Evolutionary conservation across 306 rosid species (phyloP), one percentile per base, ranked within the genome.

Genomic region (Citrullus amarus): DNA sequence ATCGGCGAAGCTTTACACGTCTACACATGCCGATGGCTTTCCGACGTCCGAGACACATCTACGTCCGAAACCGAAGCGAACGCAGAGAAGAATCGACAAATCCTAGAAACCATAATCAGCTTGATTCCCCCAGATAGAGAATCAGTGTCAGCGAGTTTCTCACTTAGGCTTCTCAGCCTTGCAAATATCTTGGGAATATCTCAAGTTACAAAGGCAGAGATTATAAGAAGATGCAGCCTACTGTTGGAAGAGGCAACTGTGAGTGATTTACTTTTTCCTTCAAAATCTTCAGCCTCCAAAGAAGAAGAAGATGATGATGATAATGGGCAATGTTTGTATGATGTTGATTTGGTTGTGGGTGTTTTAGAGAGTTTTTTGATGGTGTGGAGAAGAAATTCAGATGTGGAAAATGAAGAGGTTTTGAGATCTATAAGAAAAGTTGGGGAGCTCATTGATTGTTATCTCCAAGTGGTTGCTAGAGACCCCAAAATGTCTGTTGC

Each of bases 1-100:
- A 92, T 89, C 79, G 99, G 99, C 15, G 99, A 95, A 85, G 96
- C 99, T 28, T 86, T 95, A 78, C 99, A 95, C 69, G 99, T 95
- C 58, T 95, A 91, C 79, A 93, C 97, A 17, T 85, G 83, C 46
- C 90, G 93, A 58, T 85, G 96, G 93, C 85, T 95, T 56, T 91
- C 97, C 7, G n/a, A 85, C 88, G 38, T 88, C 85, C 82, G n/a
- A 41, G 80, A 78, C 51, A 79, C 82, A 74, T 84, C 90, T 66
- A 71, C 76, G 18, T 78, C 92, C 60, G 86, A 85, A 81, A 82
- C 84, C 17, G 88, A 87, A 77, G 88, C 83, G 51, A 46, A 82
- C 3, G 84, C 70, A 79, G 91, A 80, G n/a, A 90, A 76, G 78
- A 86, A 70, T 78, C 59, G 86, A 65, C 84, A 84, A 80, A 84